A percentile compares a stretch with the other conserved stretches of the same genome.
Evolutionary conservation across 116 monocot genomes (phyloP).

Genomic region (Thalassia testudinum): DNA sequence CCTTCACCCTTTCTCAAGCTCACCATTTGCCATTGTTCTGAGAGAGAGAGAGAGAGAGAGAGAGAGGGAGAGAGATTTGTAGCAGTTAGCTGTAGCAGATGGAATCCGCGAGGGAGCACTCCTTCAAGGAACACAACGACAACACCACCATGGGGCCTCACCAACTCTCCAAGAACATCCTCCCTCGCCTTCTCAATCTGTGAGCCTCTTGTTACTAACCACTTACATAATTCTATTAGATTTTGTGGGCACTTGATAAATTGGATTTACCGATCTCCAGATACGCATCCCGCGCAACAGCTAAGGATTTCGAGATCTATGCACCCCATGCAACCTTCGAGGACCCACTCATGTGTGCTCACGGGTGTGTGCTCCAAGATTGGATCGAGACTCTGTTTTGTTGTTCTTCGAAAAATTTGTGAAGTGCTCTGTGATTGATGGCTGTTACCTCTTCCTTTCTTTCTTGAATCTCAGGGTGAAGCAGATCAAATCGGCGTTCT

Average conservation of each 20-base stretch:
- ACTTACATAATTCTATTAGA: not conserved
- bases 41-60: not conserved
- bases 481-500: constrained; percentile 93
- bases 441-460: too few species aligned
- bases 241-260: not conserved
- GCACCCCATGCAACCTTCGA: constrained; percentile 23
- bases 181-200: constrained; percentile 36
- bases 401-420: too few species aligned
- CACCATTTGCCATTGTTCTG: not conserved
- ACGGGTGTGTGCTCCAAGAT: constrained; percentile 15
- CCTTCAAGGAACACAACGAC: not conserved
- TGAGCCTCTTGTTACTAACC: not conserved
- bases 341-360: constrained; percentile 25
- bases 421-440: too few species aligned
- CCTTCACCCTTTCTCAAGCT: not conserved
- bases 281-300: constrained; percentile 19
- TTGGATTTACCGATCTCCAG: not conserved
- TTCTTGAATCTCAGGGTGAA: constrained; percentile 32
- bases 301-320: constrained; percentile 31
- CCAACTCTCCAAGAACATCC: constrained; percentile 12
- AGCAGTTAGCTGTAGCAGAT: not conserved
- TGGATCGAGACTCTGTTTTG: too few species aligned
- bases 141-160: not conserved
- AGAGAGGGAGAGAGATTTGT: too few species aligned
- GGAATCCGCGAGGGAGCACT: not conserved